Conservation (phyloP, 1,284 basidiomycete genomes). For the Boletellus deceptivus region DNA sequence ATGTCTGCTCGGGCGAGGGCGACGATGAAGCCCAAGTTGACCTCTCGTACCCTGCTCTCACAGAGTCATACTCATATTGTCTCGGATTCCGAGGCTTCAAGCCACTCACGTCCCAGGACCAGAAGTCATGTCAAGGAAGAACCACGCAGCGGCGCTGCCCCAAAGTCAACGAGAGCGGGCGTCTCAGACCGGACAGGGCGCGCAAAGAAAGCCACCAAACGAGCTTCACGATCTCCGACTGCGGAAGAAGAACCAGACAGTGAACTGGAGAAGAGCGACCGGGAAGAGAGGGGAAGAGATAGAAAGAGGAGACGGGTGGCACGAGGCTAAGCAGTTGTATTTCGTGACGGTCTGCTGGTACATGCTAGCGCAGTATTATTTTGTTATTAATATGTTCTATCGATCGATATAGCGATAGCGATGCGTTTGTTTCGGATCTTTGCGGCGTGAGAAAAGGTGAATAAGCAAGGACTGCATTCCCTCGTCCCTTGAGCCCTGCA, state of each 20-base stretch:
- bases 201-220: conserved; percentile 5
- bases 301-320: conserved; percentile 31
- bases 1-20: conserved; percentile 5
- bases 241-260: conserved; percentile 13
- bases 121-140: conserved; percentile 26
- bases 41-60: conserved; percentile 22
- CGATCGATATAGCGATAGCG: too few species aligned
- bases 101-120: conserved; percentile 21
- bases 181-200: conserved; percentile 5
- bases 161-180: conserved; percentile 10
- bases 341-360: too few species aligned
- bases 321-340: background rate
- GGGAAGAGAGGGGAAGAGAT: conserved; percentile 23
- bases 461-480: background rate
- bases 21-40: conserved; percentile 16
- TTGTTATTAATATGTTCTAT: too few species aligned
- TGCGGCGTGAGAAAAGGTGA: background rate
- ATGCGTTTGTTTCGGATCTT: too few species aligned
- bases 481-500: too few species aligned
- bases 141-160: conserved; percentile 14
- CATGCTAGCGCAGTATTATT: too few species aligned
- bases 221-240: background rate
- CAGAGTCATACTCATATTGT: conserved; percentile 16
- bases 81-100: conserved; percentile 29
- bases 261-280: conserved; percentile 15